Evolutionary conservation across 768 basidiomycete genomes (phyloP), one percentile per base, ranked within the genome.

Genomic region (Leccinum pellstonianum): DNA sequence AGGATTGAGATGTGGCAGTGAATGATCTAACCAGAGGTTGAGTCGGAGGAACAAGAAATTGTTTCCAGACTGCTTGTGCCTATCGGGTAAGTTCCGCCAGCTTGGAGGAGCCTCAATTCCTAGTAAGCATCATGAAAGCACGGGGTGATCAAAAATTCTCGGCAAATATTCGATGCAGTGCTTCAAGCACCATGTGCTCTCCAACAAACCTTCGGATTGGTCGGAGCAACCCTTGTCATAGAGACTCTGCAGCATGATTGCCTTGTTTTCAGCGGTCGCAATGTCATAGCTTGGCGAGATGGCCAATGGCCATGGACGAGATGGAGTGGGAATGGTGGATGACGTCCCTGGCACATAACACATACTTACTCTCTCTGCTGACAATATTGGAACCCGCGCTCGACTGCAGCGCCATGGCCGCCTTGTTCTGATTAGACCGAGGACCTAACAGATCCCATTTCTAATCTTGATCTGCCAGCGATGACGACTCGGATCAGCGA

Each of bases 371-470:
- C 72, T 98, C 96, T 54, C 96, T 78, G 67, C 91, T 93, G 46
- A 98, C 95, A 54, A 95, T 80, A 70, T 84, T 90, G 11, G 95
- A 95, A 50, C 96, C 96, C 96, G 97, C 5, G 88, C 37, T 38
- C 8, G 38, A 43, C 41, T 43, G 41, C 41, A n/a, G 41, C 95
- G 6, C 95, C 96, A 19, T 95, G 67, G 98, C 97, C 0, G 95
- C 93, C 66, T 81, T 86, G 78, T 98, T 98, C 51, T 46, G n/a
- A n/a, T n/a, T 14, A 17, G n/a, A 43, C 17, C 5, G n/a, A n/a
- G 9, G 41, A 43, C 14, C 17, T n/a, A 19, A 9, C 41, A n/a
- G 41, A 43, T 43, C 9, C 41, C 41, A 43, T 10, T 2, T 43
- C 12, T 7, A 7, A 38, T 38, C 4, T n/a, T 43, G 41, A 43